phyloP scores from a whole-genome alignment of 73 alveolate genomes.

The Chromera velia region DNA sequence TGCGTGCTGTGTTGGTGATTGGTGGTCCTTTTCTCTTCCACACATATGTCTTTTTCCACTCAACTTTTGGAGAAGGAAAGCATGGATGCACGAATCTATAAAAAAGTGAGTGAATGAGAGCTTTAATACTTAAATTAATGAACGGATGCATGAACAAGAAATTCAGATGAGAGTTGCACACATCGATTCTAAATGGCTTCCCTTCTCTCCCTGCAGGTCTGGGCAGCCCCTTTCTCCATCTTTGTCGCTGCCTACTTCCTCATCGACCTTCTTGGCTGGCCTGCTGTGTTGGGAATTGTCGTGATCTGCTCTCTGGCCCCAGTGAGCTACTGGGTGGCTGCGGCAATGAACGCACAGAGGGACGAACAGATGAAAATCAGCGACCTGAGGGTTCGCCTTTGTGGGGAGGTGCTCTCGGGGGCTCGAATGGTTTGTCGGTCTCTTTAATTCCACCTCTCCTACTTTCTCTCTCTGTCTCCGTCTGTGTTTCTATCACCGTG shows the following conservation, averaged over 20 bases:
- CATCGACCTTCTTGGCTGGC: background rate
- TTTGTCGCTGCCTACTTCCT: background rate
- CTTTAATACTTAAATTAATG: too few species aligned
- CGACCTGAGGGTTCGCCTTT: constrained; percentile 3
- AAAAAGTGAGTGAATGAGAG: background rate
- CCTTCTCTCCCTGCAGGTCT: too few species aligned
- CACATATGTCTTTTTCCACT: too few species aligned
- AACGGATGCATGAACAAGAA: too few species aligned
- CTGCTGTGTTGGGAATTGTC: background rate
- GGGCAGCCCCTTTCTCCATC: background rate
- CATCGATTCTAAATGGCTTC: too few species aligned
- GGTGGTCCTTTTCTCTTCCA: too few species aligned
- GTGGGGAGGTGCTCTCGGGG: background rate
- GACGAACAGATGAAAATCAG: constrained; percentile 6
- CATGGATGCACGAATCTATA: background rate
- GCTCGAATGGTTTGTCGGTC: background rate
- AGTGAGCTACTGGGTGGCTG: background rate
- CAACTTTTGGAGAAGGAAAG: too few species aligned
- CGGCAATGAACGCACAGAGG: background rate
- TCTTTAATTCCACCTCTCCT: too few species aligned
- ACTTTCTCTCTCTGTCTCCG: too few species aligned
- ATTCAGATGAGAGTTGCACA: too few species aligned
- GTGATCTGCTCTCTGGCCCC: background rate
- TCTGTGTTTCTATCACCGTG: too few species aligned
- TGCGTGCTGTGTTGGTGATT: too few species aligned